Base-by-base conservation (phyloP, 306 rosid genomes). In the Dryas octopetala region DNA sequence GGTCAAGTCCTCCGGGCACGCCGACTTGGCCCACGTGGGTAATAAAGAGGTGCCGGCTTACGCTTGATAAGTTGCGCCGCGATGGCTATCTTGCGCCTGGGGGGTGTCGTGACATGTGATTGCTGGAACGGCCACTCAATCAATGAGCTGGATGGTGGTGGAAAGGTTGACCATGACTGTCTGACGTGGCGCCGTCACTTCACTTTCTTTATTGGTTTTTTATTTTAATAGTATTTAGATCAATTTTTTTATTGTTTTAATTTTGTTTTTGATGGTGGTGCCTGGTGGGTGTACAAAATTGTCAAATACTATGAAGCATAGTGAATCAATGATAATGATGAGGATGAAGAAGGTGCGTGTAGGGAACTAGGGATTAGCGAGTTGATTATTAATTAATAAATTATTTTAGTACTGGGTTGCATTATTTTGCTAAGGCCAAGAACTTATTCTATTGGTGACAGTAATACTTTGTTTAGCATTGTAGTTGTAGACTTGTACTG, bases 101-200 rank as follows among this genome's bases (percentile, higher is more conserved):
- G 58, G 58, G 12, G n/a, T 1, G 10, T 23, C 49, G 68, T 7
- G 14, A 78, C 62, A 4, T 51, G 4, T 14, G 76, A 45, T 74
- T 59, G 90, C 68, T 73, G 86, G 81, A 74, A 19, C 72, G 64
- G 57, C 66, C 62, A 67, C 63, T 46, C 71, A 16, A 46, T 46
- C 71, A 16, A 46, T 85, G 85, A 80, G 87, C 81, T 88, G 88
- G 76, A 17, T 1, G 58, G 6, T 9, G 66, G 57, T 8, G 15
- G 75, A 43, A 61, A 17, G 53, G 68, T 53, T 68, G 79, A 78
- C 74, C 61, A 52, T 54, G 79, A 82, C 73, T 32, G 79, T 57
- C 62, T 61, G 60, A 71, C 72, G 58, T 70, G 74, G 69, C 84
- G 87, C 85, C 84, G 68, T 44, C 69, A 6, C 51, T 17, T 58